A percentile compares a stretch with the other conserved stretches of the same genome.
phyloP scores from a whole-genome alignment of 129 eudicot species.

The sunflower (Helianthus annuus) region HanXRQr2.0-SUNRISE NC_035446.2:109999031-109999530 shows the following conservation, averaged over 20 bases:
- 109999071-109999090: neutral
- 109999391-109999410: slow-evolving; percentile 88
- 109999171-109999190: neutral
- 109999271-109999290: slow-evolving; percentile 89
- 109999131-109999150: no score
- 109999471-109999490: no score
- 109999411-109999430: slow-evolving; percentile 60
- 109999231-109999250: slow-evolving; percentile 86
- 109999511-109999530: no score
- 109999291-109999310: slow-evolving; percentile 88
- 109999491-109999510: no score
- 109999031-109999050: no score
- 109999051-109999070: no score
- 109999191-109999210: neutral
- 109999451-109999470: no score
- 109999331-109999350: slow-evolving; percentile 76
- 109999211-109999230: slow-evolving; percentile 62
- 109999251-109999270: slow-evolving; percentile 82
- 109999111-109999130: no score
- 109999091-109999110: neutral
- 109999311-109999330: slow-evolving; percentile 66
- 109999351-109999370: slow-evolving; percentile 70
- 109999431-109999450: neutral
- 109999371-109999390: slow-evolving; percentile 89
- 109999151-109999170: no score